Conservation (phyloP, 768 basidiomycete species). For the Rubroboletus pulcherrimus region DNA sequence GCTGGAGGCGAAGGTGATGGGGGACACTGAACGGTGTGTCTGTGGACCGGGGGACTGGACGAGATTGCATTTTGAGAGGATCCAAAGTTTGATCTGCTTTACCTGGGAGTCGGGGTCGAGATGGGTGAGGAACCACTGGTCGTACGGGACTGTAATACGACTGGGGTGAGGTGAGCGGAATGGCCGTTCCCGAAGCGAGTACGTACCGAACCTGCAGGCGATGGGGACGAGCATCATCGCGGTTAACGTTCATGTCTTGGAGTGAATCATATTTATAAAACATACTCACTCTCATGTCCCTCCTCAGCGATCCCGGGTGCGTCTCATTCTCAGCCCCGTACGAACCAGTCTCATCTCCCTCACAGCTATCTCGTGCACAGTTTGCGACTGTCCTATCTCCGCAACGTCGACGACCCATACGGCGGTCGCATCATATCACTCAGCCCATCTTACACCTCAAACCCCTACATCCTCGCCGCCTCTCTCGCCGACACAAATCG, state of each 20-base stretch:
- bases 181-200: background rate
- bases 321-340: conserved; percentile 6
- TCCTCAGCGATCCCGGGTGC: conserved; percentile 63
- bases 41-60: conserved; percentile 28
- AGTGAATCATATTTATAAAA: background rate
- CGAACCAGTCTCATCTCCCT: background rate
- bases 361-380: conserved; percentile 74
- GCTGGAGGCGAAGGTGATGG: conserved; percentile 59
- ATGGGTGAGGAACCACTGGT: conserved; percentile 77
- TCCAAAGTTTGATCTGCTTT: conserved; percentile 57
- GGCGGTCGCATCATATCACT: conserved; percentile 78
- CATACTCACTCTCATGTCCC: conserved; percentile 41
- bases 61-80: conserved; percentile 55
- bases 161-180: background rate
- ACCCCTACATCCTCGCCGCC: conserved; percentile 79
- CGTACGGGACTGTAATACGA: conserved; percentile 55
- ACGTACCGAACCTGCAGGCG: conserved; percentile 56
- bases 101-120: conserved; percentile 59
- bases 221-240: conserved; percentile 35
- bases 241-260: no score
- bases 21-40: conserved; percentile 51
- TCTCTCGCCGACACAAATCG: conserved; percentile 72
- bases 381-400: conserved; percentile 82
- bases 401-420: conserved; percentile 84
- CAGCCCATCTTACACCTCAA: conserved; percentile 70